phyloP scores from a whole-genome alignment of 192 early-diverging fungal genomes.

The Phycomyces nitens region DNA sequence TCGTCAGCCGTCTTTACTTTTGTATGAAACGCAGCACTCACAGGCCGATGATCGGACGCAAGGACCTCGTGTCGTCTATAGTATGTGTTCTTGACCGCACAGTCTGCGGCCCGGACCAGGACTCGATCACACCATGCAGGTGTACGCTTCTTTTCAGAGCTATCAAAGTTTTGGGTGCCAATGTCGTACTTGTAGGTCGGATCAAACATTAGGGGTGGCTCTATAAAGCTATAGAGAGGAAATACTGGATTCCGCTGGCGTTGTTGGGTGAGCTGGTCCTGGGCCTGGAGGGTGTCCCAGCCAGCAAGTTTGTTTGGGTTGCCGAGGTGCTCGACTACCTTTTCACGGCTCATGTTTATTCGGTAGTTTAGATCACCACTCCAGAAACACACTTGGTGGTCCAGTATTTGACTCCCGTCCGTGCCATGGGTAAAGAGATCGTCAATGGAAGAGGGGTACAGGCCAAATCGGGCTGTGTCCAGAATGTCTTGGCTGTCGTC shows the following conservation, averaged over 20 bases:
- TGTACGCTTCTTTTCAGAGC: constrained; percentile 85
- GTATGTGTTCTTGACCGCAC: constrained; percentile 25
- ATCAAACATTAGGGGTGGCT: constrained; percentile 76
- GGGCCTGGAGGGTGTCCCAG: constrained; percentile 50
- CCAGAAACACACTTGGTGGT: constrained; percentile 69
- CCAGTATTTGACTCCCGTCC: constrained; percentile 79
- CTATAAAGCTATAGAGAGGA: constrained; percentile 69
- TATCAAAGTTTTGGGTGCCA: constrained; percentile 80
- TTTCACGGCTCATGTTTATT: constrained; percentile 64
- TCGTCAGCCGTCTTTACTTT: constrained; percentile 57
- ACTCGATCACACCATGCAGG: constrained; percentile 98
- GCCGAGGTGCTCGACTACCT: constrained; percentile 49
- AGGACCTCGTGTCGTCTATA: constrained; percentile 70
- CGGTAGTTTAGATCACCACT: constrained; percentile 94
- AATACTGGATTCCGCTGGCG: constrained; percentile 58
- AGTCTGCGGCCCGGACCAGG: constrained; percentile 51
- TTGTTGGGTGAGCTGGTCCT: constrained; percentile 61
- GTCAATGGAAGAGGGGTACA: constrained; percentile 17
- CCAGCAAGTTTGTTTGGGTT: constrained; percentile 15
- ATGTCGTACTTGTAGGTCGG: constrained; percentile 98
- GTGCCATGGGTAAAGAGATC: constrained; percentile 69
- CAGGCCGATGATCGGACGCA: constrained; percentile 84
- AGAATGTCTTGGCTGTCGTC: constrained; percentile 66
- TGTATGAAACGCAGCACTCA: constrained; percentile 65
- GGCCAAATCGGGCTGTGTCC: constrained; percentile 34